These are phyloP conservation scores for Leishmania gerbilli DNA, from an alignment of 208 protist species.

Conservation along the genomic window DNA sequence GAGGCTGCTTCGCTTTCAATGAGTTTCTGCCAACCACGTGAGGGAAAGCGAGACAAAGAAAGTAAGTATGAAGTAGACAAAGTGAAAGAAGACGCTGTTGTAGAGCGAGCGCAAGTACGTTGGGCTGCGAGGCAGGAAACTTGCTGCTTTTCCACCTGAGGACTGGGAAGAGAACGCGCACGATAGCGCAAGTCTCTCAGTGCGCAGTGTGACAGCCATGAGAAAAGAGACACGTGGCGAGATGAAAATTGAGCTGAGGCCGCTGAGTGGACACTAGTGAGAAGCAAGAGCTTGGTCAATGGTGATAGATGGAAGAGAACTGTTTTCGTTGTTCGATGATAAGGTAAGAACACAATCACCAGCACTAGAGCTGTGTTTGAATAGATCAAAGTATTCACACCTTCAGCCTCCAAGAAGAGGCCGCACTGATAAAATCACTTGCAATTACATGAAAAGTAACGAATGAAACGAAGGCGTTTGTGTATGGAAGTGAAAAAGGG, in stretches of 20 bases:
- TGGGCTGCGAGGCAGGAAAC: neutral
- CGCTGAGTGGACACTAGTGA: neutral
- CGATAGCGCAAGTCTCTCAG: neutral
- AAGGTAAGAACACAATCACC: neutral
- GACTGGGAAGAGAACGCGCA: neutral
- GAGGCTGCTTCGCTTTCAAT: neutral
- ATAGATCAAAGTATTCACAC: neutral
- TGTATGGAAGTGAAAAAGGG: neutral
- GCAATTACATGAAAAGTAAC: neutral
- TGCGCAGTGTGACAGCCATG: neutral
- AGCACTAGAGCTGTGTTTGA: neutral
- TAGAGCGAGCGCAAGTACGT: neutral
- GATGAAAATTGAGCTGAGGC: neutral
- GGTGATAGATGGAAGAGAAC: neutral
- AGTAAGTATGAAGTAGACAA: neutral
- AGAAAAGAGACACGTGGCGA: neutral
- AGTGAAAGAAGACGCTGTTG: neutral
- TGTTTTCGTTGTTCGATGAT: neutral
- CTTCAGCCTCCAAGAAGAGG: neutral
- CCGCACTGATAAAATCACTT: neutral
- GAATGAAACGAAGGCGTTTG: conserved; percentile 9
- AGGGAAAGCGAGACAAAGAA: conserved; percentile 7
- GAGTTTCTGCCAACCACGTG: neutral
- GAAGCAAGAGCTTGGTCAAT: neutral
- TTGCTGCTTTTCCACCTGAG: neutral